phyloP scores from a whole-genome alignment of 805 yeast genomes.

The Ogataea ganodermae region DNA sequence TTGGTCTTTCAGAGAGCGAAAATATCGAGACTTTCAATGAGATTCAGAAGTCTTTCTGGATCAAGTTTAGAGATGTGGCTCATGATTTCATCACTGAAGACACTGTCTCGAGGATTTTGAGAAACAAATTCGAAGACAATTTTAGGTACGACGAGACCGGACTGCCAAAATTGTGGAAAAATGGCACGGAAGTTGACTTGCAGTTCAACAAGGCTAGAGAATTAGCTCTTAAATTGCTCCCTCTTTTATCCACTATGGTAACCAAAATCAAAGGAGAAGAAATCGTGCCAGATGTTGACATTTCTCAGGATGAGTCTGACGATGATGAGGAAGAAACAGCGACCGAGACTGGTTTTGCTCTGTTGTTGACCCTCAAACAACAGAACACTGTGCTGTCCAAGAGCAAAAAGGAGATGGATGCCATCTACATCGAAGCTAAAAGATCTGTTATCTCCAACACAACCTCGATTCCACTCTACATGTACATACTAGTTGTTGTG shows the following conservation, averaged over 20 bases:
- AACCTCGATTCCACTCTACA: constrained; percentile 81
- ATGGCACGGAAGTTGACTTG: constrained; percentile 68
- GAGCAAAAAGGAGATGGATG: constrained; percentile 75
- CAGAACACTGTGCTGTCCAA: constrained; percentile 56
- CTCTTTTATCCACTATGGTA: constrained; percentile 58
- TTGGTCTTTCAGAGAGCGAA: constrained; percentile 54
- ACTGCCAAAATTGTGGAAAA: constrained; percentile 79
- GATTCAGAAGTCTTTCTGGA: constrained; percentile 65
- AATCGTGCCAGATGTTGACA: constrained; percentile 58
- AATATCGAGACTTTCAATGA: constrained; percentile 44
- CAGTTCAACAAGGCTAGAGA: constrained; percentile 62
- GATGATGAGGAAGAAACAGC: constrained; percentile 43
- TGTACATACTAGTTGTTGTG: constrained; percentile 69
- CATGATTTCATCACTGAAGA: constrained; percentile 69
- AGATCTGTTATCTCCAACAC: constrained; percentile 77
- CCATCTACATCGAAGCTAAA: constrained; percentile 82
- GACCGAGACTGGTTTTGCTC: constrained; percentile 49
- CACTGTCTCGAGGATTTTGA: constrained; percentile 60
- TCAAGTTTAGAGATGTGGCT: constrained; percentile 54
- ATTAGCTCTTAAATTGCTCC: constrained; percentile 56
- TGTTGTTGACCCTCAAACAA: constrained; percentile 57
- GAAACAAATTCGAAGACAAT: constrained; percentile 77
- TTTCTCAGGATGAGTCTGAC: constrained; percentile 39
- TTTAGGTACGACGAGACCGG: constrained; percentile 85
- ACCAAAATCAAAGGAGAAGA: constrained; percentile 50